Percentiles rank a stretch among this genome's conserved stretches.
Conservation (phyloP, 2,329 filamentous ascomycete genomes). For the Diaporthe ilicicola region DNA sequence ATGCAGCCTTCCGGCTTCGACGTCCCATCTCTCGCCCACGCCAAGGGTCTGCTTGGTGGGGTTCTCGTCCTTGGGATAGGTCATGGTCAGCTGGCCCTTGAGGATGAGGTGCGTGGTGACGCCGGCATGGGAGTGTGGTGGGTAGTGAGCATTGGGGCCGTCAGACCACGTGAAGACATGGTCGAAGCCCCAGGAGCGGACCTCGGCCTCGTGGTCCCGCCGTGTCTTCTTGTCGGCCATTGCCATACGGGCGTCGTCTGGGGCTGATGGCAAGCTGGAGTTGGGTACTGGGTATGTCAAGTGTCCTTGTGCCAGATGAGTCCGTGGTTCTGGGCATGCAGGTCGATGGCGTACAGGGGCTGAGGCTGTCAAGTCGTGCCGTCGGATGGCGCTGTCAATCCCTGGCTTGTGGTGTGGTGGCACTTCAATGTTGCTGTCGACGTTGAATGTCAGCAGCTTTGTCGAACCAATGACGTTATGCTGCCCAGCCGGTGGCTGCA, state of each 20-base stretch:
- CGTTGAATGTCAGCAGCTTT: not conserved
- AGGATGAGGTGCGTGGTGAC: constrained; percentile 77
- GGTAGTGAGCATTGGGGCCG: constrained; percentile 71
- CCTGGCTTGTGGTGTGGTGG: constrained; percentile 2
- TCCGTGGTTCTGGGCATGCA: not conserved
- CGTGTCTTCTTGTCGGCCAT: constrained; percentile 46
- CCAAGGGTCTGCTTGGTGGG: constrained; percentile 66
- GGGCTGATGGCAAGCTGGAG: not conserved
- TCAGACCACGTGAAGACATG: constrained; percentile 79
- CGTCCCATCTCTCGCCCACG: constrained; percentile 70
- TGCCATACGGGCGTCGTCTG: not conserved
- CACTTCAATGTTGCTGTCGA: not conserved
- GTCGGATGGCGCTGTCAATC: not conserved
- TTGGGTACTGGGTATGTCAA: not conserved
- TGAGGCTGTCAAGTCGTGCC: not conserved
- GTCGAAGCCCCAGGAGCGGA: constrained; percentile 74
- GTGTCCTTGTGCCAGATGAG: not conserved
- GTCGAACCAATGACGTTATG: constrained; percentile 14
- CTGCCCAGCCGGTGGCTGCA: not conserved
- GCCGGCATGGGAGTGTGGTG: constrained; percentile 70
- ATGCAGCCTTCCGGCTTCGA: constrained; percentile 69
- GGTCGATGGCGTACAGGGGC: not conserved
- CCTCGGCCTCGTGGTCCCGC: constrained; percentile 64
- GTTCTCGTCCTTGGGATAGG: constrained; percentile 67
- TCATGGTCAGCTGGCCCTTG: constrained; percentile 70